Percentiles rank a stretch among this genome's conserved stretches.
These are phyloP conservation scores for Acacia confusa DNA, from an alignment of 306 rosid genomes.

Conservation along the genomic window DNA sequence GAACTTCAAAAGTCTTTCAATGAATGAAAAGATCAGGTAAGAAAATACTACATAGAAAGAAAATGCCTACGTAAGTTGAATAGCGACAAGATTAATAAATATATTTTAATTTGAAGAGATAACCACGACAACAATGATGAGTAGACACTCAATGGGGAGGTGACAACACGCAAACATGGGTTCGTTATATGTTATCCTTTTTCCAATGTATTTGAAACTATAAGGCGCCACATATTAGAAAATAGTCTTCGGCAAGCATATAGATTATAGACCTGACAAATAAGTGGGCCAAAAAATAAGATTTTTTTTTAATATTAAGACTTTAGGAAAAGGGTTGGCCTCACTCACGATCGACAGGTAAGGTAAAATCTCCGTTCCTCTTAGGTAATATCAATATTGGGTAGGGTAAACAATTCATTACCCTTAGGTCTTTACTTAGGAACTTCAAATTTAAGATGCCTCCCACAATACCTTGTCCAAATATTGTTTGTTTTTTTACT, in stretches of 20 bases:
- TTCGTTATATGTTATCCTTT: neutral
- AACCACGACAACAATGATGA: neutral
- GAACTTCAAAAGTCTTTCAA: neutral
- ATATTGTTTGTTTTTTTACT: too few species aligned
- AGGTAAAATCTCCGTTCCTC: too few species aligned
- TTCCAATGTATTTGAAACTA: neutral
- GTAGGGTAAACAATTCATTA: too few species aligned
- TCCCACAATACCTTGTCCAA: too few species aligned
- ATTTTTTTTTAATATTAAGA: too few species aligned
- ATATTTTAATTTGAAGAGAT: neutral
- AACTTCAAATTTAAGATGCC: too few species aligned
- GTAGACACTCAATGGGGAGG: neutral
- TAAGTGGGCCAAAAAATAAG: neutral
- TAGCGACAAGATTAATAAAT: neutral
- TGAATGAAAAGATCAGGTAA: neutral
- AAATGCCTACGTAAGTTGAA: neutral
- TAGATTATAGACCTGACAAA: neutral
- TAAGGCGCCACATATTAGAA: neutral
- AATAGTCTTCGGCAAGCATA: neutral
- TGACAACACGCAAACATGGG: neutral
- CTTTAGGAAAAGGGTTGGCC: too few species aligned
- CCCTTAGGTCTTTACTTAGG: too few species aligned
- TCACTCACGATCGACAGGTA: too few species aligned
- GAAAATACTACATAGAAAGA: neutral
- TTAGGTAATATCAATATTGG: too few species aligned